Base-by-base conservation (phyloP, 768 basidiomycete genomes). In the Lanmaoa pseudosensibilis region DNA sequence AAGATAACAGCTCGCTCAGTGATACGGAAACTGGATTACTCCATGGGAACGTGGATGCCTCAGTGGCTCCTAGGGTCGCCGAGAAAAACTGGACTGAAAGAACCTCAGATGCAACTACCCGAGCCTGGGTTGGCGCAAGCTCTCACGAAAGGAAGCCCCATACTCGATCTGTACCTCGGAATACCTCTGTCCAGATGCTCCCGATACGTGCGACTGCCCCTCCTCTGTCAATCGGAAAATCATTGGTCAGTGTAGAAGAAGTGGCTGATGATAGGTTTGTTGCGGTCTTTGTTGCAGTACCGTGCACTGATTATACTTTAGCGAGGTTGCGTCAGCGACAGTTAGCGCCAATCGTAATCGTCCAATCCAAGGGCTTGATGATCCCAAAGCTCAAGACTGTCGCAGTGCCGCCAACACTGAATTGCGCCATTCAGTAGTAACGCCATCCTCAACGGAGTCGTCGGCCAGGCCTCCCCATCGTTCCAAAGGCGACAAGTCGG, bases 61-160 rank as follows among this genome's bases (percentile, higher is more conserved):
- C 36, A 4, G 33, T 8, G 3, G 13, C 2, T n/a, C n/a, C 56
- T 38, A 27, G 15, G 21, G 36, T 34, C 18, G 27, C 47, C 4
- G 36, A 39, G n/a, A 13, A 36, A 10, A 32, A 32, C 5, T 25
- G 15, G 52, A 16, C 11, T 6, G 56, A 39, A 40, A 44, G 59
- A 34, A 12, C 12, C 27, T 37, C 18, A 1, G 37, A 47, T 1
- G 23, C 36, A 12, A 19, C 34, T 12, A 12, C 52, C 4, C 38
- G 27, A 33, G 12, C 23, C 2, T 19, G 39, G 46, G 13, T 40
- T 33, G 25, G 53, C 21, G 33, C 44, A 27, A 32, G 61, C 16
- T 52, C 52, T 25, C 59, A 66, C 18, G 61, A 59, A 39, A 38
- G 40, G 19, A 63, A 46, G 25, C 51, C 56, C 7, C 59, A 66